Evolutionary conservation across 495 filamentous ascomycete species (phyloP), one percentile per base, ranked within the genome.

Genomic region (Venustampulla echinocandica): DNA sequence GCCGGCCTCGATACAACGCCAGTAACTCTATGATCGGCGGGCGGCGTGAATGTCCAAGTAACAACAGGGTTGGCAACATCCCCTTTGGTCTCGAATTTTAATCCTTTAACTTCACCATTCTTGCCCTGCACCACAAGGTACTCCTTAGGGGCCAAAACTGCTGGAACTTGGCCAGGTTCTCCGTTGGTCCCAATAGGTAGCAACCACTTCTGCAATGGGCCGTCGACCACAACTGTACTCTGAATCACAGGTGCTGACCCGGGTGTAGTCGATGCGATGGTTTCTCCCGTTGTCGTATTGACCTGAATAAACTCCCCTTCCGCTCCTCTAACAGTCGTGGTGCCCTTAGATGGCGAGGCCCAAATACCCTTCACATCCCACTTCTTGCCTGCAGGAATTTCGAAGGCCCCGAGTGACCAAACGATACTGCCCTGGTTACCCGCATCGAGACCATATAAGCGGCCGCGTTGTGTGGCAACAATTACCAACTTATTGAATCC

Each of bases 401-500:
- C 63, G 21, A 74, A 70, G 0, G 75, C 74, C 54, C 81, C 70
- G 35, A 73, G 69, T 39, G 66, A 76, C 90, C 90, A 96, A 9
- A 84, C 65, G n/a, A 93, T 67, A 18, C 70, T 69, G 5, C 87
- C 88, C 28, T 82, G 74, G 38, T 80, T 82, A 6, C 83, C 87
- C 28, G 79, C 73, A 58, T 95, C 81, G 24, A 98, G 69, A 6
- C 80, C 84, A 47, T 85, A 84, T 6, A 97, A 62, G 42, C 85
- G 78, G 7, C 90, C 90, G 45, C 77, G 78, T 47, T 79, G 72
- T 6, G 90, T 95, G 5, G 86, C 90, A 35, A 93, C 71, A 50
- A 95, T 69, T 5, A 83, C 75, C 24, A 90, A 66, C 62, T 93
- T 95, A 49, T 81, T 76, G 58, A 95, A 85, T 21, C 90, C 92